These are phyloP conservation scores for Petunia hybrid DNA, from an alignment of 305 asterid genomes.

Conservation along the genomic window DNA sequence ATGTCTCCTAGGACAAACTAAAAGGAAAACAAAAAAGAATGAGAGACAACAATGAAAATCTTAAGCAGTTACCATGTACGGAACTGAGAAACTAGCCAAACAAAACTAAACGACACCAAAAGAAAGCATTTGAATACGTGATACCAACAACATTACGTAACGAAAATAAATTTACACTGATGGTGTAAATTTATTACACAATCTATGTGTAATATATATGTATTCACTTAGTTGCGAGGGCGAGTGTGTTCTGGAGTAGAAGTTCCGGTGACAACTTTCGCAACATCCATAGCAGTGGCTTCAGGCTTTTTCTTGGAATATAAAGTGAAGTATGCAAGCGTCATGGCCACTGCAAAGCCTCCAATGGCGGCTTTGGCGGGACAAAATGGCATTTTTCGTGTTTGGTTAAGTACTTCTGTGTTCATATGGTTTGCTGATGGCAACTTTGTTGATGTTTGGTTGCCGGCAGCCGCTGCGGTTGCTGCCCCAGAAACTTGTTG, in stretches of 20 bases:
- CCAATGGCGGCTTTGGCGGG: constrained; percentile 57
- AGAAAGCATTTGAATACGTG: neutral
- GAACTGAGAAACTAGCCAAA: neutral
- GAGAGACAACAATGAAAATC: neutral
- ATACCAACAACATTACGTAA: neutral
- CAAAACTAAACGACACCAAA: neutral
- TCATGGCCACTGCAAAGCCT: constrained; percentile 52
- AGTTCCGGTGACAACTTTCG: constrained; percentile 64
- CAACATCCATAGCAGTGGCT: constrained; percentile 81
- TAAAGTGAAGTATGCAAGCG: constrained; percentile 62
- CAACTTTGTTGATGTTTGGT: constrained; percentile 57
- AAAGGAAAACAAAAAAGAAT: neutral
- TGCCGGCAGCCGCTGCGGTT: constrained; percentile 44
- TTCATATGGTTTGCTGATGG: constrained; percentile 50
- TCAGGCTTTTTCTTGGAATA: constrained; percentile 75
- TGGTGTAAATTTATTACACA: neutral
- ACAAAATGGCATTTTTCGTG: constrained; percentile 48
- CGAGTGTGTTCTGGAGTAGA: constrained; percentile 55
- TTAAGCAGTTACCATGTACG: constrained; percentile 20
- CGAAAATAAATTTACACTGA: neutral
- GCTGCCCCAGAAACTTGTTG: constrained; percentile 39
- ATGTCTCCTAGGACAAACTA: neutral
- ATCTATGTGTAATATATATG: neutral
- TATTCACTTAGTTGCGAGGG: constrained; percentile 48
- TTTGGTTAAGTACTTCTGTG: constrained; percentile 71